phyloP scores from a whole-genome alignment of 2,329 filamentous ascomycete species.

The Pezicula carpinea region DNA sequence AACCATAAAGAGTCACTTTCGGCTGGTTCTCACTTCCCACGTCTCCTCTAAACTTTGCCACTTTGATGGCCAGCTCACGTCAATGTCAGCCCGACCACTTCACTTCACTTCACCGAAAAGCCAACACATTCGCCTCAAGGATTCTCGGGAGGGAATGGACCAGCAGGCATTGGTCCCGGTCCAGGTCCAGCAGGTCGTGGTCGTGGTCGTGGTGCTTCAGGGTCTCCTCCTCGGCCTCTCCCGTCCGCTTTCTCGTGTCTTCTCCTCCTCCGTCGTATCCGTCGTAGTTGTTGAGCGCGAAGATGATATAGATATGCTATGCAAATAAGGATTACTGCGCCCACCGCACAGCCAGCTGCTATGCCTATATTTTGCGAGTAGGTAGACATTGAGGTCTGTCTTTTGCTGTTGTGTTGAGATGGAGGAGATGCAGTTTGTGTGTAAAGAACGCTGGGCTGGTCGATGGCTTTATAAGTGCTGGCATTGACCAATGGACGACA shows the following conservation, averaged over 20 bases:
- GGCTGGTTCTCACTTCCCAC: too few relatives aligned
- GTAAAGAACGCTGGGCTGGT: too few relatives aligned
- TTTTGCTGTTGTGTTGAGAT: too few relatives aligned
- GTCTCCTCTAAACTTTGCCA: too few relatives aligned
- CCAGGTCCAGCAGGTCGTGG: neutral
- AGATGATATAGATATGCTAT: constrained; percentile 1
- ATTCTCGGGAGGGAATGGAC: neutral
- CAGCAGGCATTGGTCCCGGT: neutral
- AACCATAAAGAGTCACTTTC: too few relatives aligned
- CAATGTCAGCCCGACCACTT: too few relatives aligned
- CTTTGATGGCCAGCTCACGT: too few relatives aligned
- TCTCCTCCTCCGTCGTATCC: neutral
- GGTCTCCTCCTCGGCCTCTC: neutral
- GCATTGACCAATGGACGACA: too few relatives aligned
- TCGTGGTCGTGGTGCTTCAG: neutral
- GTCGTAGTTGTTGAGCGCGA: neutral
- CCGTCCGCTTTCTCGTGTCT: neutral
- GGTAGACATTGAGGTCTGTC: neutral
- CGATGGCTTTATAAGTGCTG: too few relatives aligned
- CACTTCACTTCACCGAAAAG: too few relatives aligned
- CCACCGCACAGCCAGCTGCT: neutral
- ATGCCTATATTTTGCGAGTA: neutral
- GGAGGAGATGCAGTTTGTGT: too few relatives aligned
- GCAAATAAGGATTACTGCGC: neutral
- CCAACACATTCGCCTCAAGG: neutral